A percentile compares a stretch with the other conserved stretches of the same genome.
These are phyloP conservation scores for Ustilago nuda DNA, from an alignment of 1,284 basidiomycete genomes.

Conservation along the genomic window DNA sequence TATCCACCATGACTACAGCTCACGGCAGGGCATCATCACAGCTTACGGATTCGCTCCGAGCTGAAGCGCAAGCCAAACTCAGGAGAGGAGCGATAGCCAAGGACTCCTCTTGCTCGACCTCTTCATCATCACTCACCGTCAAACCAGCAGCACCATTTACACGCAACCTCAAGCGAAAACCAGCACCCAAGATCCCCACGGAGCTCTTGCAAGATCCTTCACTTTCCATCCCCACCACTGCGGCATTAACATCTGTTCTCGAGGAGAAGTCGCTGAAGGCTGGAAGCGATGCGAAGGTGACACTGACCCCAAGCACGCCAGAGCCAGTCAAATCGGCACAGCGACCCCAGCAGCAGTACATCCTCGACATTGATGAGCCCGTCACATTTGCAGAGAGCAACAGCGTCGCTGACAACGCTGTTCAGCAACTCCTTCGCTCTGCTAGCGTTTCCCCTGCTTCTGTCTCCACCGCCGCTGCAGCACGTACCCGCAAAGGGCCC, in stretches of 20 bases:
- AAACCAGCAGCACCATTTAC: conserved; percentile 10
- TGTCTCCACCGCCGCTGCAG: not conserved
- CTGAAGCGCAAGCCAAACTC: conserved; percentile 20
- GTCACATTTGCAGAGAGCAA: not conserved
- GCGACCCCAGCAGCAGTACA: conserved; percentile 28
- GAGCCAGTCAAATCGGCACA: conserved; percentile 7
- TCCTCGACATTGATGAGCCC: conserved; percentile 29
- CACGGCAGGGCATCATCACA: conserved; percentile 3
- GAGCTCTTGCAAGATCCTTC: conserved; percentile 16
- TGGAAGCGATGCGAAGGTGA: not conserved
- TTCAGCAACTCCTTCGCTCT: conserved; percentile 27
- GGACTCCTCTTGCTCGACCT: not conserved
- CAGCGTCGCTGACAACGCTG: conserved; percentile 5
- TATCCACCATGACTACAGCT: conserved; percentile 12
- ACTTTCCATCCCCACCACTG: not conserved
- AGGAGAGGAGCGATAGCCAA: conserved; percentile 19
- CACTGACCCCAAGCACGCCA: not conserved
- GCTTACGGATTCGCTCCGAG: not conserved
- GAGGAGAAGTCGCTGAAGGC: conserved; percentile 1
- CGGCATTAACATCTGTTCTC: not conserved
- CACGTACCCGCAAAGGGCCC: conserved; percentile 18
- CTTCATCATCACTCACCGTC: conserved; percentile 3
- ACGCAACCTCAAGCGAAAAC: conserved; percentile 28
- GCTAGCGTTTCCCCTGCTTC: conserved; percentile 20
- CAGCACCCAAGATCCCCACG: conserved; percentile 18